Percentiles rank a stretch among this genome's conserved stretches.
Evolutionary conservation across 2,329 filamentous ascomycete genomes (phyloP).

Genomic region (Dactylonectria macrodidyma): DNA sequence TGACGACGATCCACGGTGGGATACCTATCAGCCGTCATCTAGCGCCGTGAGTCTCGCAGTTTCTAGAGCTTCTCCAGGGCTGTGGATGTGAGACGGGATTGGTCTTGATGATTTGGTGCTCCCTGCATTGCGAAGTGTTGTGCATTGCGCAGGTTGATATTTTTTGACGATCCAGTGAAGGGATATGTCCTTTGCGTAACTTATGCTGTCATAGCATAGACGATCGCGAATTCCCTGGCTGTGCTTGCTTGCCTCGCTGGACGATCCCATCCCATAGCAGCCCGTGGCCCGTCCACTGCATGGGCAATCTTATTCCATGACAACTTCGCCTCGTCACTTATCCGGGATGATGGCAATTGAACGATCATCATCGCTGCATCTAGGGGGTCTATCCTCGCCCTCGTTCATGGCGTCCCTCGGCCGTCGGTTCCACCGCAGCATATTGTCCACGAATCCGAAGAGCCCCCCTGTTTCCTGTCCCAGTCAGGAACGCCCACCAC

Average conservation of each 20-base stretch:
- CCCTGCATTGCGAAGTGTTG: background rate
- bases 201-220: constrained; percentile 1
- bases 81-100: background rate
- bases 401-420: background rate
- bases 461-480: constrained; percentile 2
- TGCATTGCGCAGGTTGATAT: background rate
- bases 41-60: no score
- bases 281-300: background rate
- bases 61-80: no score
- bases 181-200: background rate
- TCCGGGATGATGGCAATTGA: constrained; percentile 15
- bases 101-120: background rate
- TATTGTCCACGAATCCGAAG: background rate
- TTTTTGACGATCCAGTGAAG: background rate
- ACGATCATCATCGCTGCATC: constrained; percentile 3
- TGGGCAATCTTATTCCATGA: background rate
- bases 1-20: constrained; percentile 1
- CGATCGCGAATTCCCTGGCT: background rate
- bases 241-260: background rate
- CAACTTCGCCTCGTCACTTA: background rate
- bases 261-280: background rate
- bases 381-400: background rate
- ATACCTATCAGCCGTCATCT: no score
- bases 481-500: constrained; percentile 14
- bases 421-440: constrained; percentile 17